These are phyloP conservation scores for Kernera saxatilis DNA, from an alignment of 345 rosid genomes.

Conservation along the genomic window DNA sequence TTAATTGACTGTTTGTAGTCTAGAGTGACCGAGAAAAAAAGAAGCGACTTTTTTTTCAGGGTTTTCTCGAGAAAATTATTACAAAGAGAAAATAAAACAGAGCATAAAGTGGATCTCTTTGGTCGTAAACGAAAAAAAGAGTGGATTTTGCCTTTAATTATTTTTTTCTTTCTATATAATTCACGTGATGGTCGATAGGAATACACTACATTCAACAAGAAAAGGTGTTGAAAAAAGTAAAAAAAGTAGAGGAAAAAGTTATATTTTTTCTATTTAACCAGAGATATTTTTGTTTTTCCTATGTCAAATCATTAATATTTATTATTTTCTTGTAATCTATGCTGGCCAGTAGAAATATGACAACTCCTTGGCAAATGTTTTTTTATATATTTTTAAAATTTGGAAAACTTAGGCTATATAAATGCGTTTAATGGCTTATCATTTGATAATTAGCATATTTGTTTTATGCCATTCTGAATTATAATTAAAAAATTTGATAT, in stretches of 20 bases:
- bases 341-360: background rate
- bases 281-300: background rate
- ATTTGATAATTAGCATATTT: background rate
- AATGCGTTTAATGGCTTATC: constrained; percentile 6
- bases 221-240: background rate
- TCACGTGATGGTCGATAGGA: constrained; percentile 26
- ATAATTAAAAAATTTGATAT: background rate
- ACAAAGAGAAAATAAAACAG: constrained; percentile 13
- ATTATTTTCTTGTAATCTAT: background rate
- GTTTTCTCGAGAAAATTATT: constrained; percentile 17
- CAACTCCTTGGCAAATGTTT: background rate
- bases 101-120: constrained; percentile 28
- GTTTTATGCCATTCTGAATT: background rate
- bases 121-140: constrained; percentile 10
- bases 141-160: constrained; percentile 14
- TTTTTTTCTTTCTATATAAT: background rate
- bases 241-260: background rate
- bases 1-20: constrained; percentile 16
- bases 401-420: background rate
- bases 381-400: background rate
- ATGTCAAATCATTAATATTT: background rate
- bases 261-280: constrained; percentile 3
- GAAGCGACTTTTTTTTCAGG: background rate
- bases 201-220: constrained; percentile 1
- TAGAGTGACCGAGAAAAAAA: background rate